Conservation (phyloP, 2,329 filamentous ascomycete genomes). For the Colletotrichum eleusines region DNA sequence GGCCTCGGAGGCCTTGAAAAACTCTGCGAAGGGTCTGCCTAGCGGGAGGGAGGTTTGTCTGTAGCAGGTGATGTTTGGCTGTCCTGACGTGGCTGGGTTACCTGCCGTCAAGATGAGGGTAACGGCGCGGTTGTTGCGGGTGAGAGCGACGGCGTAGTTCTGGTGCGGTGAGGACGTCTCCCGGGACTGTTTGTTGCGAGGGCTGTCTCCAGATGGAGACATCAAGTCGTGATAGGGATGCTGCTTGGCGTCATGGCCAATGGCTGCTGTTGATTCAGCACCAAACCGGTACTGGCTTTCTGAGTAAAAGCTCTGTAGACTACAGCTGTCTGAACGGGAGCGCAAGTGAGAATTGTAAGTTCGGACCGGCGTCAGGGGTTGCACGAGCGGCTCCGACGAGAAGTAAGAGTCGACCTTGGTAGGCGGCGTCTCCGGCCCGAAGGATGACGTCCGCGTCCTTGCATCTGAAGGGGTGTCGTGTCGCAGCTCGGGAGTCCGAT, state of each 20-base stretch:
- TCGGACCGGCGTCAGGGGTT: conserved; percentile 29
- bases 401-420: conserved; percentile 31
- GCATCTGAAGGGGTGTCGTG: conserved; percentile 36
- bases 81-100: not conserved
- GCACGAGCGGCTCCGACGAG: conserved; percentile 27
- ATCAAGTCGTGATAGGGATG: conserved; percentile 1
- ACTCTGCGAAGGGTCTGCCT: conserved; percentile 27
- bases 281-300: conserved; percentile 12
- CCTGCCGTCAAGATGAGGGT: conserved; percentile 32
- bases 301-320: conserved; percentile 17
- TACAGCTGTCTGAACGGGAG: conserved; percentile 35
- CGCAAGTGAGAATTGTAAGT: conserved; percentile 22
- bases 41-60: conserved; percentile 31
- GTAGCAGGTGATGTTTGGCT: conserved; percentile 34
- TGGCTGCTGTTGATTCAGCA: not conserved
- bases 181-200: not conserved
- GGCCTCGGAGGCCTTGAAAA: conserved; percentile 39
- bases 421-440: conserved; percentile 35
- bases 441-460: conserved; percentile 34
- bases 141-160: conserved; percentile 32
- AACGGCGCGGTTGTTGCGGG: conserved; percentile 33
- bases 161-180: conserved; percentile 27
- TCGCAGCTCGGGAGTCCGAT: conserved; percentile 33
- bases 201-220: conserved; percentile 12
- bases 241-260: conserved; percentile 17